Conservation (phyloP, 192 early-diverging fungal genomes). For the Cetraspora pellucida region DNA sequence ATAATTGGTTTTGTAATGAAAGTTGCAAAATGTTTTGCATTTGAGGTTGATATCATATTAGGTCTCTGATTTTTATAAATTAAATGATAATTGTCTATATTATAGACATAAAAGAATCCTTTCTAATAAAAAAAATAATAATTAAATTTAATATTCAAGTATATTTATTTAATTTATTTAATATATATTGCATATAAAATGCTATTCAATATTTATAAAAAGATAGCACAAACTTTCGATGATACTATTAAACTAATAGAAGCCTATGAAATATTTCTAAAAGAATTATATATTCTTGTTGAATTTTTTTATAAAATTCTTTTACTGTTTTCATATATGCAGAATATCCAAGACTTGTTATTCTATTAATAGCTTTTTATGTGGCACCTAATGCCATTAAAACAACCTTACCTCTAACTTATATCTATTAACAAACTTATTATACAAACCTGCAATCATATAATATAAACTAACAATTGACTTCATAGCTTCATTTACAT, state of each 20-base stretch:
- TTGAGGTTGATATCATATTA: background rate
- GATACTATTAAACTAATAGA: no score
- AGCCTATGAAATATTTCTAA: no score
- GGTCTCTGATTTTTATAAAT: constrained; percentile 2
- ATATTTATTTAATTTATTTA: background rate
- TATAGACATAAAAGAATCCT: background rate
- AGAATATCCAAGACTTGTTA: constrained; percentile 7
- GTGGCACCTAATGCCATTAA: background rate
- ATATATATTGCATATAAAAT: background rate
- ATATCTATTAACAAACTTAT: constrained; percentile 22
- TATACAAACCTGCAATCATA: constrained; percentile 8
- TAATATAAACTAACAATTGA: constrained; percentile 14
- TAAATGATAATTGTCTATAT: constrained; percentile 1
- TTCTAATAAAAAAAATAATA: background rate
- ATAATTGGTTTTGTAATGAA: background rate
- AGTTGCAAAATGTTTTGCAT: background rate
- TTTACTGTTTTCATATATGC: background rate
- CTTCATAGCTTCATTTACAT: constrained; percentile 3
- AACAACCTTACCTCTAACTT: constrained; percentile 12
- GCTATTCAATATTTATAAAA: background rate
- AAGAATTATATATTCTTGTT: background rate
- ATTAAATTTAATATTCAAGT: background rate
- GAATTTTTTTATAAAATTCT: background rate
- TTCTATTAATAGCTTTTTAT: background rate
- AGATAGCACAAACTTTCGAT: no score